A percentile compares a stretch with the other conserved stretches of the same genome.
These are phyloP conservation scores for Vitellaria paradoxa DNA, from an alignment of 179 eudicot species.

Conservation along the genomic window DNA sequence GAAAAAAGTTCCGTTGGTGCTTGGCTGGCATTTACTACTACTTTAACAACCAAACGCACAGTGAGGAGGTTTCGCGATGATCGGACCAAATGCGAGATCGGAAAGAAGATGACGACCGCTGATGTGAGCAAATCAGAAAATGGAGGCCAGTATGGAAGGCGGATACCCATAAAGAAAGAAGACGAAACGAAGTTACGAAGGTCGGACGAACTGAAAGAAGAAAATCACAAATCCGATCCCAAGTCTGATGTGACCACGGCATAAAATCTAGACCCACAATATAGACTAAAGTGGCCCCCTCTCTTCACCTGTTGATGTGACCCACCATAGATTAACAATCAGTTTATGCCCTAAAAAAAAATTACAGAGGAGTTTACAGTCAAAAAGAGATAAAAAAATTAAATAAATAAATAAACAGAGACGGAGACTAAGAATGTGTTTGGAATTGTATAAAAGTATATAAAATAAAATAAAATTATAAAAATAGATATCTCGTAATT, in stretches of 20 bases:
- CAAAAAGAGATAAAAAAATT: too few relatives aligned
- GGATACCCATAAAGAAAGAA: conserved; percentile 12
- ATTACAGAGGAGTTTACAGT: too few relatives aligned
- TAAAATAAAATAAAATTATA: too few relatives aligned
- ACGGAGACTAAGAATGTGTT: too few relatives aligned
- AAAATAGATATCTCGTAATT: too few relatives aligned
- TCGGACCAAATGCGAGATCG: background rate
- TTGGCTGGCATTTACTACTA: background rate
- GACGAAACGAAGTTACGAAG: background rate
- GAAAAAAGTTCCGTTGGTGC: background rate
- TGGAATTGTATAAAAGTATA: too few relatives aligned
- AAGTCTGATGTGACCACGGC: conserved; percentile 34
- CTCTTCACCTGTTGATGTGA: conserved; percentile 59
- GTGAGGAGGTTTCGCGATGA: background rate
- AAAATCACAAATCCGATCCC: conserved; percentile 16
- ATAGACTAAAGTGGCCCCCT: conserved; percentile 21
- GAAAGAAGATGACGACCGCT: background rate
- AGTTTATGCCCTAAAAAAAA: conserved; percentile 16
- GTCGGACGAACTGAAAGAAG: conserved; percentile 4
- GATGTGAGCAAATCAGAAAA: too few relatives aligned
- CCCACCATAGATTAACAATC: conserved; percentile 56
- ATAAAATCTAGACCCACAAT: conserved; percentile 22
- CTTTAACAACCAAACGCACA: background rate
- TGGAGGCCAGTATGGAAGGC: background rate
- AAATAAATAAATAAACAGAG: too few relatives aligned